Conservation (phyloP, 805 yeast genomes). For the Starmerella stellata region DNA sequence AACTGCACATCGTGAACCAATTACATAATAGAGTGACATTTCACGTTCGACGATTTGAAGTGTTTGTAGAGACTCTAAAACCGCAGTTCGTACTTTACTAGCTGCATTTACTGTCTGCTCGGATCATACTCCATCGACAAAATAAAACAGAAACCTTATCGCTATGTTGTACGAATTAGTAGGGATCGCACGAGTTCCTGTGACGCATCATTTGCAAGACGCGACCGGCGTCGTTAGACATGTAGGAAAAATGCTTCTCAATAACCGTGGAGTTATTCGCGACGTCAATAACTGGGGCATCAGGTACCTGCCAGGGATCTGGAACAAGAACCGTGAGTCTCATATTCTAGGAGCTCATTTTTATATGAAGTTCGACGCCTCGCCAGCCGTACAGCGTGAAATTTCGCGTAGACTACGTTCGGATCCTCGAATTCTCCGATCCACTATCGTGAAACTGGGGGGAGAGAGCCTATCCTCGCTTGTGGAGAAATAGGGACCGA, state of each 20-base stretch:
- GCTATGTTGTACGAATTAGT: conserved; percentile 87
- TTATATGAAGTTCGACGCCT: conserved; percentile 68
- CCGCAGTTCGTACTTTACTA: too few relatives aligned
- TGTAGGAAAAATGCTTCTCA: conserved; percentile 62
- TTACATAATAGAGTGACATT: too few relatives aligned
- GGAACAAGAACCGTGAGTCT: conserved; percentile 69
- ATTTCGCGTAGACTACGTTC: conserved; percentile 58
- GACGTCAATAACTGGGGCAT: conserved; percentile 64
- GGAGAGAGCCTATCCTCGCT: conserved; percentile 17
- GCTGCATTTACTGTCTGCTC: too few relatives aligned
- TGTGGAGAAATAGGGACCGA: conserved; percentile 5
- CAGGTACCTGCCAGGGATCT: conserved; percentile 58
- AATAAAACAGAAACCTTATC: too few relatives aligned
- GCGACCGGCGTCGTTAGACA: conserved; percentile 51
- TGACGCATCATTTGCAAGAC: conserved; percentile 32
- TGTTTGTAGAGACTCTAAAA: too few relatives aligned
- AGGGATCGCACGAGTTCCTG: conserved; percentile 69
- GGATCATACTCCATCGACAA: too few relatives aligned
- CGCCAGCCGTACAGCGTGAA: conserved; percentile 73
- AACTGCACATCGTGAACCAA: too few relatives aligned
- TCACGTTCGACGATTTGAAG: too few relatives aligned
- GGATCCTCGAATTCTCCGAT: conserved; percentile 82
- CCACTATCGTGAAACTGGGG: conserved; percentile 41
- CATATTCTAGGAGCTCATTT: conserved; percentile 86
- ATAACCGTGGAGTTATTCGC: conserved; percentile 88